phyloP scores from a whole-genome alignment of 306 rosid genomes.

The Aeschynomene evenia region DNA sequence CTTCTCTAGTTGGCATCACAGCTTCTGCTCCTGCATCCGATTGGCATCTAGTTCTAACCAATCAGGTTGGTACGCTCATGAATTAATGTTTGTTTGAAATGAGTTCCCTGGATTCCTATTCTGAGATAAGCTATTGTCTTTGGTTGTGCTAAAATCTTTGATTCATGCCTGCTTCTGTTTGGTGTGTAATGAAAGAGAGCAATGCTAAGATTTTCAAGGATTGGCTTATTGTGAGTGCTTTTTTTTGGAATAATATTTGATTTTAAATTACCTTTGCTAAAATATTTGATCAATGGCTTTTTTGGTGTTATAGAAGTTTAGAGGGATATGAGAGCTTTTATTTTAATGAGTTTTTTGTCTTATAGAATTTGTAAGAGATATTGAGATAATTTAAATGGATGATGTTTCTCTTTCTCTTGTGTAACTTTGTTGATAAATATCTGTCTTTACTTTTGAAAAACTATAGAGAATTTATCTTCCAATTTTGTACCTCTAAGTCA shows the following conservation, averaged over 20 bases:
- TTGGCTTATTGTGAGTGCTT: conserved; percentile 14
- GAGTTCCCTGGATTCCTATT: not conserved
- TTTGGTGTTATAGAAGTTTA: conserved; percentile 11
- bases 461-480: conserved; percentile 4
- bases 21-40: too few relatives aligned
- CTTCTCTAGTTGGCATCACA: too few relatives aligned
- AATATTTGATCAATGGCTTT: not conserved
- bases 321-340: conserved; percentile 17
- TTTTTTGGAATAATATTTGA: conserved; percentile 15
- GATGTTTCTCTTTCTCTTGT: not conserved
- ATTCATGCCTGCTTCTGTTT: conserved; percentile 17
- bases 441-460: not conserved
- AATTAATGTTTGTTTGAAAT: conserved; percentile 11
- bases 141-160: conserved; percentile 6
- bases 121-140: too few relatives aligned
- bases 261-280: conserved; percentile 4
- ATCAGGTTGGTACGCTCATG: conserved; percentile 64
- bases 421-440: not conserved
- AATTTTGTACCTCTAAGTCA: too few relatives aligned
- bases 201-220: conserved; percentile 19
- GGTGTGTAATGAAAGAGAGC: conserved; percentile 16
- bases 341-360: conserved; percentile 22
- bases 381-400: conserved; percentile 18
- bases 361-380: conserved; percentile 17
- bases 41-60: too few relatives aligned